Base-by-base conservation (phyloP, 2,329 filamentous ascomycete species). In the Aspergillus sp. region DNA sequence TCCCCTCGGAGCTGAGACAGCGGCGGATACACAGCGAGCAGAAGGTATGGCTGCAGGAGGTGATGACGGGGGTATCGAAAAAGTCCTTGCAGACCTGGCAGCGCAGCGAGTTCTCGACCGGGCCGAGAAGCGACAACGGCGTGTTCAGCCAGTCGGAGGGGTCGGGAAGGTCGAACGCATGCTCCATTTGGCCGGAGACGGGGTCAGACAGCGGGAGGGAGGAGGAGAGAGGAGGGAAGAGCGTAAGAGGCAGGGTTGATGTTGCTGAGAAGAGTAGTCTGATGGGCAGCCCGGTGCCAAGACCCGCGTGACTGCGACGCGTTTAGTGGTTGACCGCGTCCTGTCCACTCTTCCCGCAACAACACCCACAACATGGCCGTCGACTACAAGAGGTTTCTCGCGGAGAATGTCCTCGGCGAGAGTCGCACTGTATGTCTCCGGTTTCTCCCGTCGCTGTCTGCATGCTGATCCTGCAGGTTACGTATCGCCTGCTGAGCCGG, bases 61-160 rank as follows among this genome's bases (percentile, higher is more conserved):
- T 98, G 41, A 95, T 80, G 75, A 98, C 91, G 0, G 91, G 91
- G 31, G 86, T 93, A 40, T 78, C 78, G 66, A 84, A 96, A 62
- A 96, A 93, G 59, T 98, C 93, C 57, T 96, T 96, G 74, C 91
- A 98, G 39, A 98, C 83, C 60, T 96, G 85, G 62, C 91, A 98
- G 48, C 91, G 84, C 13, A 98, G 70, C 3, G 86, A 78, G 39
- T 82, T 78, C 52, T 98, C 91, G 41, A 98, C 51, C 29, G 59
- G 60, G 35, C 59, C 54, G 26, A 68, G 53, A 20, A 55, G 43
- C 10, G 55, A 52, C 34, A 69, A 56, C 26, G 66, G 65, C 26
- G 67, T 68, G 25, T 51, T 46, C 29, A 69, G 53, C 66, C 66
- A 70, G 50, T 69, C 64, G 29, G 64, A 66, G 24, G 63, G 63